Percentiles rank a stretch among this genome's conserved stretches.
phyloP scores from a whole-genome alignment of 2,329 filamentous ascomycete species.

The Aspergillus ustus region DNA sequence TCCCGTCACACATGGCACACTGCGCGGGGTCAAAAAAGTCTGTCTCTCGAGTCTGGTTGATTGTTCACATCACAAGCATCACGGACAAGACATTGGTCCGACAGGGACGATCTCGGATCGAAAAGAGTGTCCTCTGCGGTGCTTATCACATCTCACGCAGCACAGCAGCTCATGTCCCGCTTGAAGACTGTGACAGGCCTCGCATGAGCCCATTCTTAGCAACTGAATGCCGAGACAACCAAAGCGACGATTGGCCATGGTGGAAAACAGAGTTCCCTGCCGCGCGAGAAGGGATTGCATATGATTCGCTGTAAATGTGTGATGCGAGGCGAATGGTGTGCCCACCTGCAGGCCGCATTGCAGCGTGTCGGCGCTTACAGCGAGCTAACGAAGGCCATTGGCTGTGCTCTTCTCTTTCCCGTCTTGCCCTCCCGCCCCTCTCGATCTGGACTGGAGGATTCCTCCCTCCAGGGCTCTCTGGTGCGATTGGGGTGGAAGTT shows the following conservation, averaged over 20 bases:
- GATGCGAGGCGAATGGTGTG: background rate
- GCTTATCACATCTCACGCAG: background rate
- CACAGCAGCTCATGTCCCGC: background rate
- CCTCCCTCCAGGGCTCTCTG: background rate
- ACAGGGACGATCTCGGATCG: background rate
- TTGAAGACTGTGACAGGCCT: background rate
- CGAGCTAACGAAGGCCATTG: background rate
- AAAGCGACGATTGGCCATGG: background rate
- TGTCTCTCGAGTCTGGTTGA: background rate
- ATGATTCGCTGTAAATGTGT: background rate
- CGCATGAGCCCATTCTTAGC: background rate
- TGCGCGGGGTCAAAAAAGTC: background rate
- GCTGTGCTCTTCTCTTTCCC: background rate
- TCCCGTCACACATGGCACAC: background rate
- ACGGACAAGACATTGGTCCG: background rate
- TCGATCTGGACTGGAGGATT: background rate
- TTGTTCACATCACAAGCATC: background rate
- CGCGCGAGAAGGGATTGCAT: background rate
- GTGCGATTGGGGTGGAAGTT: background rate
- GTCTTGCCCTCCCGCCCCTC: background rate
- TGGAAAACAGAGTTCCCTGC: background rate
- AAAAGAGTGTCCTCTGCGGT: background rate
- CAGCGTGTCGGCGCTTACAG: slow-evolving; percentile 1
- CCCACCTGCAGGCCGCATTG: background rate
- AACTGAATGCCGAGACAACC: background rate